Evolutionary conservation across 805 yeast species (phyloP).

Genomic region (Candida awuae): DNA sequence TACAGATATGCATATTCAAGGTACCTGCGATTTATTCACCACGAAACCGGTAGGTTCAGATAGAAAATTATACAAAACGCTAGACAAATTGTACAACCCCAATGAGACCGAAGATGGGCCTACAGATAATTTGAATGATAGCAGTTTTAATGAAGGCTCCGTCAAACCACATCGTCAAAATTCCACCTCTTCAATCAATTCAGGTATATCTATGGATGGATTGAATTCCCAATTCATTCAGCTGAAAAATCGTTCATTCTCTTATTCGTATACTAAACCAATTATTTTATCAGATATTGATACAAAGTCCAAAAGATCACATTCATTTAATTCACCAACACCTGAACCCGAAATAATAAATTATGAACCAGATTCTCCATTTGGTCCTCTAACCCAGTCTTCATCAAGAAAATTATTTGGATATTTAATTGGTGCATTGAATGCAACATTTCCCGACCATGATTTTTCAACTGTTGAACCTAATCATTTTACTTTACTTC

Average conservation of each 20-base stretch:
- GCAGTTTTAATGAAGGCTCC: background rate
- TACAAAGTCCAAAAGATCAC: constrained; percentile 18
- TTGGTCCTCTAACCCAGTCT: constrained; percentile 85
- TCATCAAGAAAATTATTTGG: constrained; percentile 86
- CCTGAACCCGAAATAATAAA: constrained; percentile 17
- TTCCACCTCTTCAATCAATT: constrained; percentile 19
- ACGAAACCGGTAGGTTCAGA: constrained; percentile 92
- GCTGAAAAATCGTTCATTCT: constrained; percentile 27
- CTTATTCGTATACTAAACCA: constrained; percentile 24
- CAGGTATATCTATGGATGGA: constrained; percentile 10
- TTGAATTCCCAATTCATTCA: constrained; percentile 26
- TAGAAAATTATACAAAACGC: constrained; percentile 76
- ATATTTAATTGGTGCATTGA: constrained; percentile 79
- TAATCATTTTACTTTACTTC: constrained; percentile 54
- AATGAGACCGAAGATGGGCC: constrained; percentile 5
- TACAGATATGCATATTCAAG: constrained; percentile 66
- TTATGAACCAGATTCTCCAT: constrained; percentile 44
- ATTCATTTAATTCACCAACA: constrained; percentile 26
- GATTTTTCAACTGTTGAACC: constrained; percentile 88
- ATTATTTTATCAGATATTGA: constrained; percentile 12
- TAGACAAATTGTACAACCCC: constrained; percentile 51
- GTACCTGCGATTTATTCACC: constrained; percentile 89
- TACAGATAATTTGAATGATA: constrained; percentile 7
- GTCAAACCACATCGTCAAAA: constrained; percentile 11
- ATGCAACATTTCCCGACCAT: constrained; percentile 92